Evolutionary conservation across 805 yeast species (phyloP), one percentile per base, ranked within the genome.

Genomic region (Ogataea haglerorum): DNA sequence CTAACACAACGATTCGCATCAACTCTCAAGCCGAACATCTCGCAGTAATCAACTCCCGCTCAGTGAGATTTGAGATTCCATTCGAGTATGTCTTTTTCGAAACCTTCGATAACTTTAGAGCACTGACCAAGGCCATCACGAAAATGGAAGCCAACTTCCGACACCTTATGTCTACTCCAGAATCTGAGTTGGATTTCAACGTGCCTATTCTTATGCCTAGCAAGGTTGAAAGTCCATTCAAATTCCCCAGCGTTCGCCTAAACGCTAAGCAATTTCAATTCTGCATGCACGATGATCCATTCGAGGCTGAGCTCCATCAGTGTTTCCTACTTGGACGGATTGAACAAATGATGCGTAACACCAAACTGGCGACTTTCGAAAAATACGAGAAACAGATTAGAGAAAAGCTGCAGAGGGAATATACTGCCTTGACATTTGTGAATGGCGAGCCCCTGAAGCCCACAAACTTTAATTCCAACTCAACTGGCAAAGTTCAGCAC

Each of bases 271-370:
- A 75, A 29, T 69, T 86, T 47, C 68, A 82, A 4, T 64, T 89
- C 27, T 71, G 82, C 17, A 69, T 89, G 47, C 95, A 86, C 41
- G 95, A 86, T 59, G 97, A 91, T 61, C 91, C 95, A 6, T 89
- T 90, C 58, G 98, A 91, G 60, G 69, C 80, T 6, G 81, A 86
- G 51, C 63, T 90, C 34, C 73, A 77, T 16, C 67, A 76, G 53
- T 76, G 82, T 19, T 80, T 73, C 53, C 81, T 82, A 50, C 68
- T 83, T 9, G 95, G 95, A 1, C 36, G 64, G 15, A 43, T 69
- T n/a, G 91, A 82, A 50, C 95, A 87, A 56, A 70, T 67, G 48
- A 65, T 69, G 37, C 69, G 96, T 46, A 36, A 76, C 10, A 76
- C 75, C 17, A 80, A 84, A 43, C 14, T 51, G 12, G 37, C 36